A percentile compares a stretch with the other conserved stretches of the same genome.
Evolutionary conservation across 345 rosid species (phyloP).

Genomic region (Ceriops zippeliana): DNA sequence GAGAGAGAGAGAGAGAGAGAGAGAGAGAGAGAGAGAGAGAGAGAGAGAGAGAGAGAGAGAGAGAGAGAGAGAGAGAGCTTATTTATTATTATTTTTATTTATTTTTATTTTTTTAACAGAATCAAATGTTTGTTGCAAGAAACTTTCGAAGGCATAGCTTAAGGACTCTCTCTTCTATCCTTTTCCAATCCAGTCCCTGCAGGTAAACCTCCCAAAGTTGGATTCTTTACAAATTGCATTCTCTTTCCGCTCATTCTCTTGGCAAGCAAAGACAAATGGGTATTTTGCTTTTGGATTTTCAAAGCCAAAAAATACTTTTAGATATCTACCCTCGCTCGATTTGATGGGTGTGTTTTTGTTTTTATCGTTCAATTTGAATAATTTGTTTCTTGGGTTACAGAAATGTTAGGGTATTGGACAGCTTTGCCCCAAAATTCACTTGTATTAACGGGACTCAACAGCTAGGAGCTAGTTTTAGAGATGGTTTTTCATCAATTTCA

Average conservation of each 20-base stretch:
- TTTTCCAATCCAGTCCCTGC: constrained; percentile 41
- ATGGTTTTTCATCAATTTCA: constrained; percentile 15
- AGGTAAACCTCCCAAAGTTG: constrained; percentile 32
- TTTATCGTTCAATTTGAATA: background rate
- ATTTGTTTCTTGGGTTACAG: constrained; percentile 24
- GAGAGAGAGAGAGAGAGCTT: background rate
- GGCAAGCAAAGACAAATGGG: background rate
- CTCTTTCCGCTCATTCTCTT: background rate
- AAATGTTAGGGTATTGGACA: constrained; percentile 29
- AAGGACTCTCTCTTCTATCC: constrained; percentile 41
- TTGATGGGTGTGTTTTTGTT: background rate
- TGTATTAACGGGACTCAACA: constrained; percentile 18
- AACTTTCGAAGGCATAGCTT: constrained; percentile 42
- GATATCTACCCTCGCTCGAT: background rate
- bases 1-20: background rate
- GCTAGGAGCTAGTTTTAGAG: constrained; percentile 14
- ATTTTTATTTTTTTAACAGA: background rate
- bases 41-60: background rate
- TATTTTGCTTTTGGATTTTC: background rate
- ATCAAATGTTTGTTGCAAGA: constrained; percentile 58
- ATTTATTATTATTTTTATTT: background rate
- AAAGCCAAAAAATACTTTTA: too few species aligned
- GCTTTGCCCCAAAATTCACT: constrained; percentile 14
- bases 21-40: background rate
- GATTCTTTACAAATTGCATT: background rate